phyloP scores from a whole-genome alignment of 352 stramenopile genomes.

The Phytophthora tubulina region DNA sequence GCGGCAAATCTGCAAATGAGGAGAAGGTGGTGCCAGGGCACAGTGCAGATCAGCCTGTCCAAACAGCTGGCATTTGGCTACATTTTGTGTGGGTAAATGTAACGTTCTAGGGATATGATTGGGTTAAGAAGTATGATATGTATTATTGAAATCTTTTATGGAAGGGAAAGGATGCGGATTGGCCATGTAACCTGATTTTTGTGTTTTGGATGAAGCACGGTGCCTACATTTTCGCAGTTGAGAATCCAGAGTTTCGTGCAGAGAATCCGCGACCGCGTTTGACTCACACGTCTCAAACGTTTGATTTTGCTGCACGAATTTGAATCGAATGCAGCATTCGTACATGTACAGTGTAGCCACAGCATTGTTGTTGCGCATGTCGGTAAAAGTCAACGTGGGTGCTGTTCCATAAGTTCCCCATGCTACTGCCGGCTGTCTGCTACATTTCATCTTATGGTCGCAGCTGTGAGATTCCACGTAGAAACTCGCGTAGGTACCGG shows the following conservation, averaged over 20 bases:
- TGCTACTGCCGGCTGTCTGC: too few species aligned
- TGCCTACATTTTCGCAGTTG: not conserved
- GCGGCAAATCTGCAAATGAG: slow-evolving; percentile 31
- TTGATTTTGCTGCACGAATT: slow-evolving; percentile 1
- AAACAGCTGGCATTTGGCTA: slow-evolving; percentile 12
- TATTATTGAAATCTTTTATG: slow-evolving; percentile 4
- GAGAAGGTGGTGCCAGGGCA: slow-evolving; percentile 2
- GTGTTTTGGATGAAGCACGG: not conserved
- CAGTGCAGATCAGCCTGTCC: slow-evolving; percentile 20
- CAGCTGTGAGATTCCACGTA: too few species aligned
- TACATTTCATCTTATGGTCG: too few species aligned
- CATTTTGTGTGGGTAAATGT: not conserved
- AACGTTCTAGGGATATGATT: not conserved
- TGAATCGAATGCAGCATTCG: too few species aligned
- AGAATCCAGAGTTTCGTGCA: slow-evolving; percentile 22
- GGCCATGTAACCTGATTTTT: slow-evolving; percentile 4
- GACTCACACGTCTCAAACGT: slow-evolving; percentile 19
- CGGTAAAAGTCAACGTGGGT: not conserved
- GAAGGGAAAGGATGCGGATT: slow-evolving; percentile 6
- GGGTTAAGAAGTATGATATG: not conserved
- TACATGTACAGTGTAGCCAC: too few species aligned
- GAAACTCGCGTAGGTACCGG: too few species aligned
- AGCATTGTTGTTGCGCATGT: not conserved
- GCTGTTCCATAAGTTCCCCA: too few species aligned
- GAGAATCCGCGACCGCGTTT: slow-evolving; percentile 27